phyloP scores from a whole-genome alignment of 1,284 basidiomycete species.

The Puccinia triticina region DNA sequence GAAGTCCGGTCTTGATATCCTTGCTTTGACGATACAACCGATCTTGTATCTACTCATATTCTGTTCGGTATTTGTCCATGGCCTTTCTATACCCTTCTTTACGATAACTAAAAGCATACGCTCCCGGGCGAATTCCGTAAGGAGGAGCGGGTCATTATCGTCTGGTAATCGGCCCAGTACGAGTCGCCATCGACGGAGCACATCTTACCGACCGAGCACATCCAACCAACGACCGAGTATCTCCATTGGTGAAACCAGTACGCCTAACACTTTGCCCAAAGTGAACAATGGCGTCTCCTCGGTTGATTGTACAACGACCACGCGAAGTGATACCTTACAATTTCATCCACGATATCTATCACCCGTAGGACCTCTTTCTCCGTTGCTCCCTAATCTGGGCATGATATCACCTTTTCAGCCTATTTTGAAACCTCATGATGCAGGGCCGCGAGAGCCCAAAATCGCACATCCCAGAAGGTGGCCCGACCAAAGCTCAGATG shows the following conservation, averaged over 20 bases:
- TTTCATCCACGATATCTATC: not conserved
- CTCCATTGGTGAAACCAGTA: not conserved
- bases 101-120: not conserved
- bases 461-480: not conserved
- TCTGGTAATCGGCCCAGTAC: not conserved
- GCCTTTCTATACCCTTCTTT: slow-evolving; percentile 60
- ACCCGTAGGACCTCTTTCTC: too few relatives aligned
- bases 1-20: slow-evolving; percentile 57
- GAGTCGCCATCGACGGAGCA: not conserved
- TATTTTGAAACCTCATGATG: not conserved
- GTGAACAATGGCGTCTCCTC: not conserved
- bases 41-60: slow-evolving; percentile 60
- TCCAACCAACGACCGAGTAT: not conserved
- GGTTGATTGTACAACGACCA: not conserved
- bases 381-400: not conserved
- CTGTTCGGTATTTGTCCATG: slow-evolving; percentile 59
- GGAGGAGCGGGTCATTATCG: not conserved
- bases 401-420: not conserved
- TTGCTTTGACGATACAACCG: slow-evolving; percentile 59
- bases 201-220: not conserved
- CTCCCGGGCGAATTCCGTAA: not conserved
- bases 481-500: not conserved
- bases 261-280: not conserved
- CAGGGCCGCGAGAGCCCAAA: not conserved
- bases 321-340: not conserved